Conservation (phyloP, 129 eudicot genomes). For the Helichrysum umbraculigerum region DNA sequence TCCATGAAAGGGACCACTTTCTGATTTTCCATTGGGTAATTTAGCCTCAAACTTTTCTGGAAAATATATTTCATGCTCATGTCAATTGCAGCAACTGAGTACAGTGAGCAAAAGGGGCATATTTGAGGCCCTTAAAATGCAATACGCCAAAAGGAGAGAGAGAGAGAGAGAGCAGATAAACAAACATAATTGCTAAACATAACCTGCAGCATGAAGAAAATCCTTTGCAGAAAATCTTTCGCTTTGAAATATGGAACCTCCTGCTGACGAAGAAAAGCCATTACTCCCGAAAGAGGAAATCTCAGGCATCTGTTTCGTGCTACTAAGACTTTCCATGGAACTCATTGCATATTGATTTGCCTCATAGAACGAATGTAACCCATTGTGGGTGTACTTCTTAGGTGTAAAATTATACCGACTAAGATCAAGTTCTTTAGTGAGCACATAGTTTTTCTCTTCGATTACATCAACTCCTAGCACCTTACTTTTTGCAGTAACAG, state of each 20-base stretch:
- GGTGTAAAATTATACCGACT: constrained; percentile 30
- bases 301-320: constrained; percentile 40
- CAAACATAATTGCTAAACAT: constrained; percentile 17
- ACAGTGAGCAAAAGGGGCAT: constrained; percentile 14
- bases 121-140: not conserved
- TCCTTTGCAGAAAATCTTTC: constrained; percentile 41
- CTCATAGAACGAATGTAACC: constrained; percentile 62
- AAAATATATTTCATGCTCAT: constrained; percentile 13
- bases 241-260: constrained; percentile 32
- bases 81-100: constrained; percentile 10
- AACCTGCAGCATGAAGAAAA: constrained; percentile 57
- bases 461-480: constrained; percentile 31
- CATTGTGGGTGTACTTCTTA: constrained; percentile 40
- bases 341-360: constrained; percentile 32
- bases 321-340: constrained; percentile 40
- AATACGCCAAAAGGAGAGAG: not conserved
- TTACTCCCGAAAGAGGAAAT: constrained; percentile 40
- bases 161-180: not conserved
- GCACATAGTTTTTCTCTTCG: constrained; percentile 33
- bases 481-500: constrained; percentile 33
- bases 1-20: constrained; percentile 39
- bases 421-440: constrained; percentile 33
- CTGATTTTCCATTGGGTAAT: constrained; percentile 35
- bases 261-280: constrained; percentile 29
- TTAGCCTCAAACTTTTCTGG: constrained; percentile 52